These are phyloP conservation scores for Carex parvula DNA, from an alignment of 176 grass and related monocot genomes.

Conservation along the genomic window DNA sequence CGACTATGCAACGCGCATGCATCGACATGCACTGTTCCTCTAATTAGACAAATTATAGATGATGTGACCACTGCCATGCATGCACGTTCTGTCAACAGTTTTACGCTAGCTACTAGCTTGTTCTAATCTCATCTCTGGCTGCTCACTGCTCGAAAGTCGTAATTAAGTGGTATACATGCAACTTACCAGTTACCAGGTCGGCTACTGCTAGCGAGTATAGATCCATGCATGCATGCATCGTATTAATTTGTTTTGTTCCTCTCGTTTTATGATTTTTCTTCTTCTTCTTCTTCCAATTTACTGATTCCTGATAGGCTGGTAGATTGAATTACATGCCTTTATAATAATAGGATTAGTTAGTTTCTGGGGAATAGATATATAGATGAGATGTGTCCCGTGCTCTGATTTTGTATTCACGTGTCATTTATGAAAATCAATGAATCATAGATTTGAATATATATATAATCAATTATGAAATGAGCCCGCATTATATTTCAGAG, in stretches of 20 bases:
- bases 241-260: background rate
- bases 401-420: background rate
- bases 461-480: background rate
- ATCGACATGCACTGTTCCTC: background rate
- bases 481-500: background rate
- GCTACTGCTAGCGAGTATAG: background rate
- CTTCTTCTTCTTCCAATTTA: background rate
- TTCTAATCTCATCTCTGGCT: background rate
- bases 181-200: background rate
- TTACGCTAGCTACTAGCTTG: background rate
- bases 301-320: background rate
- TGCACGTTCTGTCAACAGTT: constrained; percentile 4
- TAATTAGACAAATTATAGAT: background rate
- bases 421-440: background rate
- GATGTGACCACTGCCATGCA: constrained; percentile 13
- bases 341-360: background rate
- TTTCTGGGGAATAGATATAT: background rate
- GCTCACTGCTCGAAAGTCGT: background rate
- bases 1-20: background rate
- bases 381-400: background rate
- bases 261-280: background rate
- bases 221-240: background rate
- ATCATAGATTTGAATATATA: background rate
- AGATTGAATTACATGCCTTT: background rate
- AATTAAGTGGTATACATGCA: background rate